phyloP scores from a whole-genome alignment of 306 rosid species.

The Vigna nakashimae region DNA sequence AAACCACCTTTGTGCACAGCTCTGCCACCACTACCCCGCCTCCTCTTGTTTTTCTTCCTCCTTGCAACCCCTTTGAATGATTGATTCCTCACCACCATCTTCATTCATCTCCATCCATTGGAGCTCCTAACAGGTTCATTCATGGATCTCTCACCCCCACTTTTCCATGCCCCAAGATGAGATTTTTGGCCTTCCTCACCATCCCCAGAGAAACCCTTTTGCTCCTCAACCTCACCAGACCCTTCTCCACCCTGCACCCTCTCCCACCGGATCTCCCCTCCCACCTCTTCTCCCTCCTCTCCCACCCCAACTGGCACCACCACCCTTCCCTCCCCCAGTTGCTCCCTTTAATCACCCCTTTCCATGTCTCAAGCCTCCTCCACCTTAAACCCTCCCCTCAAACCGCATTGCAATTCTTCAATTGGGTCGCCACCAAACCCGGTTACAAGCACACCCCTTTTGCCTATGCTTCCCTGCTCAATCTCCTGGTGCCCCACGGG shows the following conservation, averaged over 20 bases:
- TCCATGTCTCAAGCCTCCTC: not conserved
- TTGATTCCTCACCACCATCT: not conserved
- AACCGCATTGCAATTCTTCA: slow-evolving; percentile 10
- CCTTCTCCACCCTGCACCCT: slow-evolving; percentile 47
- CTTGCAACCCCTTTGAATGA: not conserved
- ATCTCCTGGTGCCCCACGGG: not conserved
- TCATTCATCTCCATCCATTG: slow-evolving; percentile 11
- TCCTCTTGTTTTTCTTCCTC: not conserved
- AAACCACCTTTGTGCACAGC: not conserved
- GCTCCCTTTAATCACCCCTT: not conserved
- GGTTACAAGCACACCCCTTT: not conserved
- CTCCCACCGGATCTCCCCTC: slow-evolving; percentile 54
- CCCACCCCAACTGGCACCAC: slow-evolving; percentile 69
- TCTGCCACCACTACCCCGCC: not conserved
- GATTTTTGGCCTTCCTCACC: slow-evolving; percentile 17
- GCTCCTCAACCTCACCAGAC: slow-evolving; percentile 25
- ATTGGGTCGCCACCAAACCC: slow-evolving; percentile 37
- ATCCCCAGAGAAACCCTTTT: slow-evolving; percentile 47
- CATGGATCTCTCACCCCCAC: slow-evolving; percentile 38
- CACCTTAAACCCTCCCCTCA: slow-evolving; percentile 39
- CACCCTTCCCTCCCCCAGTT: slow-evolving; percentile 13
- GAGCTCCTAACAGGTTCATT: slow-evolving; percentile 22
- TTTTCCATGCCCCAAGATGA: slow-evolving; percentile 47
- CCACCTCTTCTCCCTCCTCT: slow-evolving; percentile 56
- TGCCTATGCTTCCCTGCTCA: not conserved